phyloP scores from a whole-genome alignment of 1,139 yeast genomes.

The Yamadazyma pseudoaaseri region DNA sequence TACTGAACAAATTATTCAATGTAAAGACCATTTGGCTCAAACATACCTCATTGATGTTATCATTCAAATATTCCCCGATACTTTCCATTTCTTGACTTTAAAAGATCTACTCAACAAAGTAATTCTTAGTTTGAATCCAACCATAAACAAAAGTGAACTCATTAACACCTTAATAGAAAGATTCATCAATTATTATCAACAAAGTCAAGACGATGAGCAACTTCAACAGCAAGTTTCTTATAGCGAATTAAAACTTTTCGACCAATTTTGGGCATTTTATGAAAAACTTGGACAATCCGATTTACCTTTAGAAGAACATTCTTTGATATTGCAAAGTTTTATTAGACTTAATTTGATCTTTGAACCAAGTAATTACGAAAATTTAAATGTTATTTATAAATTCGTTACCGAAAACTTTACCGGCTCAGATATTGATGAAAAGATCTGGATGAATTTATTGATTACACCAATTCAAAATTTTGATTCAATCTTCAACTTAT shows the following conservation, averaged over 20 bases:
- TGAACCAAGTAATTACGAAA: conserved; percentile 60
- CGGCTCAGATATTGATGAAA: conserved; percentile 22
- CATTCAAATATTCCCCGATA: conserved; percentile 93
- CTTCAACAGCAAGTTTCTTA: conserved; percentile 4
- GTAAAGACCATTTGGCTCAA: conserved; percentile 90
- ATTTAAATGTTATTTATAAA: conserved; percentile 60
- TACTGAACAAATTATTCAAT: conserved; percentile 88
- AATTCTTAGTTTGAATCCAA: conserved; percentile 62
- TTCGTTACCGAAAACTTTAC: conserved; percentile 53
- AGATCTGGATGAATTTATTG: conserved; percentile 54
- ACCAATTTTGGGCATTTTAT: conserved; percentile 66
- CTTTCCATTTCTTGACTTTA: conserved; percentile 78
- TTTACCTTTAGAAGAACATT: conserved; percentile 62
- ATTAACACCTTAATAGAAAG: conserved; percentile 72
- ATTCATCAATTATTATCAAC: conserved; percentile 55
- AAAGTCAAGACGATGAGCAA: conserved; percentile 10
- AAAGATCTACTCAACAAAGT: conserved; percentile 65
- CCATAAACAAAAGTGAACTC: conserved; percentile 65
- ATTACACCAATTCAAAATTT: conserved; percentile 54
- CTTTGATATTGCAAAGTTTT: conserved; percentile 63
- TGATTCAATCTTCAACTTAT: conserved; percentile 29
- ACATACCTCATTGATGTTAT: conserved; percentile 84
- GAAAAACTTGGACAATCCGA: conserved; percentile 52
- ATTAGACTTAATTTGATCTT: conserved; percentile 64
- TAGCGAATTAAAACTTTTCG: conserved; percentile 14